A percentile compares a stretch with the other conserved stretches of the same genome.
These are phyloP conservation scores for Mycena vulgaris DNA, from an alignment of 768 basidiomycete genomes.

Conservation along the genomic window DNA sequence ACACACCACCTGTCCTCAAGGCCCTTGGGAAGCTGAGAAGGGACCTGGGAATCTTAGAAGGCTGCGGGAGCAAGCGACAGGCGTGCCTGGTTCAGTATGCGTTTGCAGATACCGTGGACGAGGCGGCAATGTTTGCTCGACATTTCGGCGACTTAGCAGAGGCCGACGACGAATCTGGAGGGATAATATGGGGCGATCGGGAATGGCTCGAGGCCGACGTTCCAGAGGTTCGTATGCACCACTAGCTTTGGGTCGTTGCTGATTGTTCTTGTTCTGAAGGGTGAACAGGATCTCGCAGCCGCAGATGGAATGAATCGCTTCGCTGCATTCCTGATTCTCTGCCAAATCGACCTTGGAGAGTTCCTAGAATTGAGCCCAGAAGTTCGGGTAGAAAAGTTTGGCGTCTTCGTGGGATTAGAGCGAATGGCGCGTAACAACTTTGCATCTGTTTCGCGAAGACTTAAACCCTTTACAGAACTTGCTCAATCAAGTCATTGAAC, in stretches of 20 bases:
- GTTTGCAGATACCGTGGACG: constrained; percentile 73
- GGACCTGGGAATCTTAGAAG: constrained; percentile 74
- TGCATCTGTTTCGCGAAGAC: not conserved
- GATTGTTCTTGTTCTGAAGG: constrained; percentile 55
- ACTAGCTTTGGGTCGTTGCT: not conserved
- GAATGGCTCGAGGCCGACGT: constrained; percentile 74
- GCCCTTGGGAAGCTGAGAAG: constrained; percentile 79
- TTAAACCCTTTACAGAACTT: not conserved
- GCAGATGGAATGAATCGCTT: constrained; percentile 80
- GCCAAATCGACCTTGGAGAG: constrained; percentile 65
- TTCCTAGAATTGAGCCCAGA: constrained; percentile 69
- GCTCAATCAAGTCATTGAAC: not conserved
- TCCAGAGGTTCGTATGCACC: constrained; percentile 59
- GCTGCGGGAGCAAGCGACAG: constrained; percentile 64
- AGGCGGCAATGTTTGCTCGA: constrained; percentile 71
- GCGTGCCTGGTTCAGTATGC: constrained; percentile 65
- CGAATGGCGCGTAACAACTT: constrained; percentile 63
- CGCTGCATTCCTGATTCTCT: constrained; percentile 76
- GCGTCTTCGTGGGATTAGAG: constrained; percentile 62
- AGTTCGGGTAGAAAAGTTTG: constrained; percentile 62
- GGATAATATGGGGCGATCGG: constrained; percentile 71
- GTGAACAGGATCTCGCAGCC: constrained; percentile 70
- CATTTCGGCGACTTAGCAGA: constrained; percentile 74
- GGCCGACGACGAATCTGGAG: constrained; percentile 56
- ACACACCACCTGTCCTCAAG: constrained; percentile 78